Percentiles rank a stretch among this genome's conserved stretches.
These are phyloP conservation scores for Delphinella strobiligena DNA, from an alignment of 2,329 filamentous ascomycete species.

Conservation along the genomic window DNA sequence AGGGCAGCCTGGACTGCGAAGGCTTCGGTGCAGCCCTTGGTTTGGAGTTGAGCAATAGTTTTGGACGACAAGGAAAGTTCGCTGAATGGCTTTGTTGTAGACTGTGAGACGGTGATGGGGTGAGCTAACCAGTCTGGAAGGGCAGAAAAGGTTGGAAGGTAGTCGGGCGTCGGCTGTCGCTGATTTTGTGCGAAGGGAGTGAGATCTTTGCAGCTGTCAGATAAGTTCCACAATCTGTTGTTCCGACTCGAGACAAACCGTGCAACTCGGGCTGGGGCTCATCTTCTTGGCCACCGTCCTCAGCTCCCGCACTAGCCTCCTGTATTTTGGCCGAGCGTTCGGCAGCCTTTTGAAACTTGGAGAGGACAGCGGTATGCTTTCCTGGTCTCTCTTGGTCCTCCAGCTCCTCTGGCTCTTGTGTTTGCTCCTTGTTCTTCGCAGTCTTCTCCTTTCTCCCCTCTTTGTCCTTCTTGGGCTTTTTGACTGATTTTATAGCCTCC, in stretches of 20 bases:
- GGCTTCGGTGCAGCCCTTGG: conserved; percentile 58
- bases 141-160: conserved; percentile 59
- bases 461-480: neutral
- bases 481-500: neutral
- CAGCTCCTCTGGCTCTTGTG: conserved; percentile 18
- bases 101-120: conserved; percentile 56
- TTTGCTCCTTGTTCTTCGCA: conserved; percentile 3
- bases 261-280: conserved; percentile 37
- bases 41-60: conserved; percentile 49
- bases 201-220: conserved; percentile 40
- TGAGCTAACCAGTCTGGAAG: conserved; percentile 70
- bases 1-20: conserved; percentile 72
- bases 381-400: conserved; percentile 19
- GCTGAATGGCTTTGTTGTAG: conserved; percentile 48
- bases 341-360: conserved; percentile 31
- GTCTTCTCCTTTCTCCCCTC: neutral
- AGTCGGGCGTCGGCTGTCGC: conserved; percentile 43
- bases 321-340: conserved; percentile 10
- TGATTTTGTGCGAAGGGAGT: conserved; percentile 72
- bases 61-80: conserved; percentile 51
- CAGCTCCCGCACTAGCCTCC: conserved; percentile 9
- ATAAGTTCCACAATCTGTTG: neutral
- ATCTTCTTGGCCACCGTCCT: conserved; percentile 14
- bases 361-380: conserved; percentile 26
- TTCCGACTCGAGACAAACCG: conserved; percentile 13